phyloP scores from a whole-genome alignment of 345 rosid species.

The Gossypium mustelinum region DNA sequence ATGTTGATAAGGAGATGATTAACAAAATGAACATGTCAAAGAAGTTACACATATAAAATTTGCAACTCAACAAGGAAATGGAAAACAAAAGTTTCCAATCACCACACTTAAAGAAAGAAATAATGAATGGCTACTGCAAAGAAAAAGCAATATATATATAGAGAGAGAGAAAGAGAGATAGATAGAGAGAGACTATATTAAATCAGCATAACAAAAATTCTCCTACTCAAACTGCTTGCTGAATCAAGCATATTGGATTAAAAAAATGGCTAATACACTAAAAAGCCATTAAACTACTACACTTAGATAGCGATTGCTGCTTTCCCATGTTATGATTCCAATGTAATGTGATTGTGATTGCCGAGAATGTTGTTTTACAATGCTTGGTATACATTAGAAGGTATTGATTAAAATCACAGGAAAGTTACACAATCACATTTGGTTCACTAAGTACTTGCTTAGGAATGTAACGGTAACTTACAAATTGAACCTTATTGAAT shows the following conservation, averaged over 20 bases:
- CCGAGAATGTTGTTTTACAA: too few relatives aligned
- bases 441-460: too few relatives aligned
- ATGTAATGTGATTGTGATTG: too few relatives aligned
- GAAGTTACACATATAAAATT: neutral
- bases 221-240: neutral
- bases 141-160: neutral
- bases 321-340: too few relatives aligned
- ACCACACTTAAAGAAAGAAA: neutral
- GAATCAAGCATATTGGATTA: constrained; percentile 1
- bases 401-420: too few relatives aligned
- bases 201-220: neutral
- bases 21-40: constrained; percentile 1
- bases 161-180: neutral
- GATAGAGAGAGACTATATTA: neutral
- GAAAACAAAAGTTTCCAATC: neutral
- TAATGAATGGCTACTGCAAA: neutral
- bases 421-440: too few relatives aligned
- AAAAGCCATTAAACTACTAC: too few relatives aligned
- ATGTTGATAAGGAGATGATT: neutral
- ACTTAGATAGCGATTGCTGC: too few relatives aligned
- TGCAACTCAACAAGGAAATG: neutral
- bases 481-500: too few relatives aligned
- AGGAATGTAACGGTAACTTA: too few relatives aligned
- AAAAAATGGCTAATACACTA: neutral
- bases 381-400: too few relatives aligned